Base-by-base conservation (phyloP, 139 green algal genomes). In the Limnomonas spitsbergensis region DNA sequence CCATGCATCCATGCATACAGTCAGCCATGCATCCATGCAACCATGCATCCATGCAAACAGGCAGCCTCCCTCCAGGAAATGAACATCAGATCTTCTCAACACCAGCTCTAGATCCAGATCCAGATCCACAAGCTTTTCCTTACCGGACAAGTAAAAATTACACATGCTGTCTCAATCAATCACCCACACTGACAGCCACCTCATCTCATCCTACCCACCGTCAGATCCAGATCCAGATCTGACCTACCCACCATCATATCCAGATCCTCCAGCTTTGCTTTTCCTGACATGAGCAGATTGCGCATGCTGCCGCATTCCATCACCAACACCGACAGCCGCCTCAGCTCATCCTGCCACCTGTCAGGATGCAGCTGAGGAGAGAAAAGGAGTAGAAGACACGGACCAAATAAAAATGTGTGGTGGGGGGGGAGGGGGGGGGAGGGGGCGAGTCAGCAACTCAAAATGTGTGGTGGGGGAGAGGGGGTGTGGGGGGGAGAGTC, bases 191-290 rank as follows among this genome's bases (percentile, higher is more conserved):
- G 26, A 42, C 35, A 61, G 32, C 34, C 72, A 1, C n/a, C 7
- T 1, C n/a, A 79, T 53, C 72, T 79, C 61, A 24, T n/a, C 27
- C n/a, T n/a, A n/a, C n/a, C n/a, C n/a, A n/a, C n/a, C n/a, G n/a
- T 69, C 56, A 69, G 27, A 69, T 26, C 66, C 66, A 9, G 9
- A 2, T 40, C 70, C 39, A 29, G 6, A 38, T 66, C 6, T 26
- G 39, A 31, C 70, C 2, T 40, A 29, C 76, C 31, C 78, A 82
- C 78, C 73, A 83, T 39, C 66, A 80, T 4, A 34, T 77, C 40
- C 0, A 80, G 2, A 20, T 83, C 53, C 4, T 32, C 1, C 37
- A 73, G 36, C 35, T 4, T 32, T 2, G 69, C 69, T 4, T 39
- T 6, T 2, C 3, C 6, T 27, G 7, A 4, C 14, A 4, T n/a